Evolutionary conservation across 805 yeast species (phyloP).

Genomic region (Saturnispora saitoi): DNA sequence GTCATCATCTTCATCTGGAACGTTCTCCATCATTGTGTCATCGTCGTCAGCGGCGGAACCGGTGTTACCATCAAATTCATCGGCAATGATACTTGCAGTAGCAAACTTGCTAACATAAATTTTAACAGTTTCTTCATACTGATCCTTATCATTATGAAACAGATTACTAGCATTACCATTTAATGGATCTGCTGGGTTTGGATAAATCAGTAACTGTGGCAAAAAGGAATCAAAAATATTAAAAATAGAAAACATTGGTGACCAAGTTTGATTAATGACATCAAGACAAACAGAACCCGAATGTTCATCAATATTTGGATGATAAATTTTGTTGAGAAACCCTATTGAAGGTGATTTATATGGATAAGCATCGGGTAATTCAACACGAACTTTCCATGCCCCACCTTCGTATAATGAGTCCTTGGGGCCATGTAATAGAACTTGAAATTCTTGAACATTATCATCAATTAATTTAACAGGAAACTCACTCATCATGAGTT

Average conservation of each 20-base stretch:
- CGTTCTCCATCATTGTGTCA: not conserved
- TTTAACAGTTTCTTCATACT: constrained; percentile 62
- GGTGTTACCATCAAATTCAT: constrained; percentile 14
- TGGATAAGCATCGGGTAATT: constrained; percentile 91
- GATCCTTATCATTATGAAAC: constrained; percentile 56
- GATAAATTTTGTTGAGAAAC: constrained; percentile 82
- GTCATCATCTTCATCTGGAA: not conserved
- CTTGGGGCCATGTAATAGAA: constrained; percentile 77
- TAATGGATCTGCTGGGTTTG: constrained; percentile 90
- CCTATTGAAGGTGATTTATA: constrained; percentile 95
- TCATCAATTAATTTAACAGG: constrained; percentile 71
- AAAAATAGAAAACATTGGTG: constrained; percentile 89
- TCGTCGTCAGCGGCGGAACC: not conserved
- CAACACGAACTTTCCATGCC: constrained; percentile 84
- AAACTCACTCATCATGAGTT: constrained; percentile 86
- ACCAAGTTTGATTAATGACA: constrained; percentile 96
- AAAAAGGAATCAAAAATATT: constrained; percentile 89
- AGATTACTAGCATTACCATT: constrained; percentile 84
- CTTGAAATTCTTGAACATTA: constrained; percentile 78
- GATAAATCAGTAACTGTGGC: constrained; percentile 86
- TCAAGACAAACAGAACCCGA: constrained; percentile 92
- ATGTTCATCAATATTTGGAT: constrained; percentile 89
- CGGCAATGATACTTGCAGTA: constrained; percentile 27
- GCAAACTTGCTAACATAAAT: constrained; percentile 71
- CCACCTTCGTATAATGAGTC: constrained; percentile 89